These are phyloP conservation scores for Moesziomyces sp. DNA, from an alignment of 1,284 basidiomycete species.

Conservation along the genomic window DNA sequence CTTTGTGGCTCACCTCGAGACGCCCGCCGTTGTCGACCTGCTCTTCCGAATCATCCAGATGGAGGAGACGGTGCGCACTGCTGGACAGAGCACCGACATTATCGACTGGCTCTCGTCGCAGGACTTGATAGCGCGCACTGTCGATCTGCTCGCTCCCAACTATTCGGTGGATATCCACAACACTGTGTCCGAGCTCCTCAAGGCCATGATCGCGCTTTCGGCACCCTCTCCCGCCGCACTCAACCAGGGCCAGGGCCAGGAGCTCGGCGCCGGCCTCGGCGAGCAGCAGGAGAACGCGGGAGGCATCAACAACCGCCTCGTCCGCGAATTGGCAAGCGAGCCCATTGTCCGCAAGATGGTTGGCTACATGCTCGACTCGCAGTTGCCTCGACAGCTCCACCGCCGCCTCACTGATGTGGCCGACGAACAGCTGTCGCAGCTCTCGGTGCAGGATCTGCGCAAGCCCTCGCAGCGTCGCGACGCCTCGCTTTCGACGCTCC, in stretches of 20 bases:
- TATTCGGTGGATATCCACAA: conserved; percentile 83
- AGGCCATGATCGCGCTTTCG: conserved; percentile 93
- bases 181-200: conserved; percentile 90
- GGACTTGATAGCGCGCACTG: conserved; percentile 82
- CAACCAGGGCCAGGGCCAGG: conserved; percentile 66
- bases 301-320: conserved; percentile 77
- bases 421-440: conserved; percentile 49
- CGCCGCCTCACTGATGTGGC: conserved; percentile 48
- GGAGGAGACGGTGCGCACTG: conserved; percentile 80
- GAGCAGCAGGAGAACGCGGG: conserved; percentile 46
- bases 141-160: conserved; percentile 83
- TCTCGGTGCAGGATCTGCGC: conserved; percentile 28
- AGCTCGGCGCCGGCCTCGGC: conserved; percentile 45
- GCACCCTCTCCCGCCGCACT: conserved; percentile 81
- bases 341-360: conserved; percentile 80
- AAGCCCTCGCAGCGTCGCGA: conserved; percentile 32
- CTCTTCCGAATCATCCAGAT: conserved; percentile 90
- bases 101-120: conserved; percentile 90
- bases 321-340: conserved; percentile 85
- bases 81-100: conserved; percentile 76
- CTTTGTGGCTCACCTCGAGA: conserved; percentile 85
- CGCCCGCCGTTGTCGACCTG: conserved; percentile 89
- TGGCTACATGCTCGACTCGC: conserved; percentile 81
- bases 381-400: conserved; percentile 39
- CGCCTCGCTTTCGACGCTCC: conserved; percentile 17